These are phyloP conservation scores for Kentomonas sorsogonicus DNA, from an alignment of 208 protist genomes.

Conservation along the genomic window DNA sequence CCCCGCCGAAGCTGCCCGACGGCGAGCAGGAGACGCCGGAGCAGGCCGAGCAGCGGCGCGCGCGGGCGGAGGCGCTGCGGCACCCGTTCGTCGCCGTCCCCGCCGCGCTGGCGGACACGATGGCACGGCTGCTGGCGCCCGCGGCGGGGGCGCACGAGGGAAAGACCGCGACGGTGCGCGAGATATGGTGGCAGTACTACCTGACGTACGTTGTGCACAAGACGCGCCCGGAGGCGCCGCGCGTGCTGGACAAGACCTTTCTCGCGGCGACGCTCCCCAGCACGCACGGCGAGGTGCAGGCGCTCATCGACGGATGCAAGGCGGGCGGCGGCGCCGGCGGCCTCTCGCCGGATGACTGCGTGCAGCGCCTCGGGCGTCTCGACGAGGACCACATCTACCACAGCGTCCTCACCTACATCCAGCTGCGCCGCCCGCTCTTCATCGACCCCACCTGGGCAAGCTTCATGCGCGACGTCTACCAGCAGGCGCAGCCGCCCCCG, in stretches of 20 bases:
- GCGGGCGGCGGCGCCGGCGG: no score
- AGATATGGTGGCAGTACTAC: constrained; percentile 74
- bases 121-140: constrained; percentile 44
- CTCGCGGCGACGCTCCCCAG: no score
- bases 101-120: constrained; percentile 15
- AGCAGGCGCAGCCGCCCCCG: constrained; percentile 1
- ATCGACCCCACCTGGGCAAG: constrained; percentile 61
- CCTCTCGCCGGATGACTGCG: no score
- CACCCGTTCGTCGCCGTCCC: constrained; percentile 15
- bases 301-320: no score
- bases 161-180: constrained; percentile 34
- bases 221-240: constrained; percentile 37
- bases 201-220: constrained; percentile 50
- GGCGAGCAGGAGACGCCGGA: no score
- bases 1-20: no score
- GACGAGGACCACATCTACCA: constrained; percentile 49
- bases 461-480: constrained; percentile 60
- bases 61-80: no score
- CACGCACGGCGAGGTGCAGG: no score
- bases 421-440: constrained; percentile 37
- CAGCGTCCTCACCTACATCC: constrained; percentile 32
- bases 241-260: constrained; percentile 31
- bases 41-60: no score
- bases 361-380: no score
- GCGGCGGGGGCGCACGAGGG: not conserved